phyloP scores from a whole-genome alignment of 2,329 filamentous ascomycete genomes.

The Aspergillus melleus region DNA sequence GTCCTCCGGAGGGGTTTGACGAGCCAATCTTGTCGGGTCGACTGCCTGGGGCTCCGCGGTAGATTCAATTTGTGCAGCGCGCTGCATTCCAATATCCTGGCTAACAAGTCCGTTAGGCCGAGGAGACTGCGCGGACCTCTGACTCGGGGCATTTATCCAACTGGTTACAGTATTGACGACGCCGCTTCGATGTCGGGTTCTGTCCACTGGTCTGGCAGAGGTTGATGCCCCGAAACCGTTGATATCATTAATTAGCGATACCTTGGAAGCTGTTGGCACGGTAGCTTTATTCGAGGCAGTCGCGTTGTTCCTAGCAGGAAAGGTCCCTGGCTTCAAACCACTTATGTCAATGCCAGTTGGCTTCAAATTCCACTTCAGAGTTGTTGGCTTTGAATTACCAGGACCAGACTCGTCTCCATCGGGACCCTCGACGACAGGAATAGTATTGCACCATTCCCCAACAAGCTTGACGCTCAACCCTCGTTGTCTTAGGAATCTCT shows the following conservation, averaged over 20 bases:
- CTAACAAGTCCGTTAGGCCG: slow-evolving; percentile 15
- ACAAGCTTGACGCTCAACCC: slow-evolving; percentile 29
- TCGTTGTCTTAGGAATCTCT: slow-evolving; percentile 30
- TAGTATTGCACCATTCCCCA: slow-evolving; percentile 35
- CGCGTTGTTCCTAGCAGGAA: not conserved
- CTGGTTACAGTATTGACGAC: not conserved
- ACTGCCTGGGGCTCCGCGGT: not conserved
- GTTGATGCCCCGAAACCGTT: slow-evolving; percentile 9
- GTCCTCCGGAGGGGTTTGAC: slow-evolving; percentile 2
- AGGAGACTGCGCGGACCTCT: not conserved
- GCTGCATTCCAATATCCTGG: slow-evolving; percentile 21
- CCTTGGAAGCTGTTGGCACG: not conserved
- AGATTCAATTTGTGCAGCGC: slow-evolving; percentile 21
- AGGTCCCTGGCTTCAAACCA: not conserved
- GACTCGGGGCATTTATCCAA: not conserved
- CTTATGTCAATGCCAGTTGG: not conserved
- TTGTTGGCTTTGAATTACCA: not conserved
- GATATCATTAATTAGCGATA: slow-evolving; percentile 15
- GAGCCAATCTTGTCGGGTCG: not conserved
- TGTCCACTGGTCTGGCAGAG: slow-evolving; percentile 11
- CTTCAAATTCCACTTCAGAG: not conserved
- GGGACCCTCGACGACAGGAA: slow-evolving; percentile 9
- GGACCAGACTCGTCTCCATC: not conserved
- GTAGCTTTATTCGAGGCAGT: not conserved
- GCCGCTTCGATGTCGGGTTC: not conserved